phyloP scores from a whole-genome alignment of 257 asterid genomes.

The Buddleja alternifolia region DNA sequence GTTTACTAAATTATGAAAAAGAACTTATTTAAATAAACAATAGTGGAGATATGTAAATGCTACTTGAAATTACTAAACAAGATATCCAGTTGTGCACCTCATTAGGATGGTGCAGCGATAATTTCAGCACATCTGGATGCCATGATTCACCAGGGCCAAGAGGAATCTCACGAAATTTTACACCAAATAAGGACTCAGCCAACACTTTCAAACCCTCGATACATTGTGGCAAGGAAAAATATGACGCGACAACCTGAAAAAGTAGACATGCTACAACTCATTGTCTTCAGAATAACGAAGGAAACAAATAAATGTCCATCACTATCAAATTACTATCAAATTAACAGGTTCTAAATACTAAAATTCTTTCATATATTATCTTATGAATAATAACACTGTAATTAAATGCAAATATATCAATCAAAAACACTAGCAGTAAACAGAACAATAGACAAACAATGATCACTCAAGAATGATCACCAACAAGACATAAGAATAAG shows the following conservation, averaged over 20 bases:
- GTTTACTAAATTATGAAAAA: neutral
- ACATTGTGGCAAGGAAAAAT: slow-evolving; percentile 76
- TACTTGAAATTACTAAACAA: neutral
- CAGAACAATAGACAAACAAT: slow-evolving; percentile 8
- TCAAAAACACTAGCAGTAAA: neutral
- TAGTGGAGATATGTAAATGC: neutral
- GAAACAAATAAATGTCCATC: neutral
- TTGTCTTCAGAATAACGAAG: slow-evolving; percentile 22
- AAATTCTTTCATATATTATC: neutral
- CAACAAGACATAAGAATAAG: slow-evolving; percentile 20
- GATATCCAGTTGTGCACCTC: slow-evolving; percentile 60
- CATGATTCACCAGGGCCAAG: slow-evolving; percentile 95
- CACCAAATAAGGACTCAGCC: slow-evolving; percentile 87
- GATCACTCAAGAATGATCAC: too few species aligned
- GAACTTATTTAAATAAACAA: neutral
- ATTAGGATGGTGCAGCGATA: slow-evolving; percentile 77
- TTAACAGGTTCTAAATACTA: neutral
- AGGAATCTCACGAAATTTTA: slow-evolving; percentile 60
- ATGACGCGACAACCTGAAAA: slow-evolving; percentile 73
- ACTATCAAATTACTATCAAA: neutral
- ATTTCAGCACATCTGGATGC: slow-evolving; percentile 95
- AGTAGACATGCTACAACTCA: slow-evolving; percentile 11
- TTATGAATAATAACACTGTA: neutral
- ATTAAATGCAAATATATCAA: neutral
- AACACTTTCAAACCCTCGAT: slow-evolving; percentile 85